Base-by-base conservation (phyloP, 768 basidiomycete genomes). In the Leccinum sublutescens region DNA sequence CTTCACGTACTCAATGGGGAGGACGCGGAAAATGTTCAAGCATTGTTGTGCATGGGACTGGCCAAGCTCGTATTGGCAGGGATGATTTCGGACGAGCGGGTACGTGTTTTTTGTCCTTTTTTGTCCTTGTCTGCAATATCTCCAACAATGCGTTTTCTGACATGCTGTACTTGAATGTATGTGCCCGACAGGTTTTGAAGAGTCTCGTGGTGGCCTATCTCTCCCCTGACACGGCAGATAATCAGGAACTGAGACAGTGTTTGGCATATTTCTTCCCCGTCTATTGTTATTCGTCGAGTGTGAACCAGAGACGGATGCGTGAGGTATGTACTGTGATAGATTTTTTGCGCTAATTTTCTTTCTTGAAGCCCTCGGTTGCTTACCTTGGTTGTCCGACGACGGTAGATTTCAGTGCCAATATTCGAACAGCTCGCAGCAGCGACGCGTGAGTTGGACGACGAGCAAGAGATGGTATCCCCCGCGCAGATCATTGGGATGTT, bases 31-130 rank as follows among this genome's bases (percentile, higher is more conserved):
- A 82, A 81, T 48, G 84, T 89, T 0, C 85, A 86, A 61, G 91
- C 92, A 2, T 73, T 89, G 5, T 76, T 93, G 12, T 87, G 86
- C 60, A 77, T 90, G 29, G 95, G 95, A 0, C 78, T 93, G 4
- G 80, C 93, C n/a, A 98, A 98, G 74, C 80, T 98, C 25, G 81
- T 93, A 68, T 76, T 95, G 6, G 77, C 86, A 0, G 90, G 90
- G 0, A 85, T 91, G 78, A 78, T 95, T 57, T 78, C 82, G 1
- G 89, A 95, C 59, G 81, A 87, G 29, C 76, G 80, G 53, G 95
- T 91, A 64, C 48, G 85, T 66, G 14, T 54, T 15, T 23, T 3
- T 52, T 25, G 9, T 21, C 14, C 29, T n/a, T 33, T 51, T 5
- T 6, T 8, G 2, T 31, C 15, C 6, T 31, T 29, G 14, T 5